Conservation (phyloP, 2,329 filamentous ascomycete species). For the Fusarium begoniae region DNA sequence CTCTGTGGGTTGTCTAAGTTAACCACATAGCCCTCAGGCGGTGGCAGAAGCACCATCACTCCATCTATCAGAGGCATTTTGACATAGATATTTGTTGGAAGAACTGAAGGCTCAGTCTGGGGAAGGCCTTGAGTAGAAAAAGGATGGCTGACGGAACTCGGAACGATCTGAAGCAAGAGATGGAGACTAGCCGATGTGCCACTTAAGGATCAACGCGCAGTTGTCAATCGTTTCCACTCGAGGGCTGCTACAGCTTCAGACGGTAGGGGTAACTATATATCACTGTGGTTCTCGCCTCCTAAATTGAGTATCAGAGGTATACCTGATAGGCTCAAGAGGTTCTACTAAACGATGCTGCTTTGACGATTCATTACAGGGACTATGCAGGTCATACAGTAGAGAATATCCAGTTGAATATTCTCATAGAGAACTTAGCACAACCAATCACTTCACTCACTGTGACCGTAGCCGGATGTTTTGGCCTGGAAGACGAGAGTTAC, state of each 20-base stretch:
- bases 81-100: neutral
- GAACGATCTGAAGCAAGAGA: neutral
- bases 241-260: neutral
- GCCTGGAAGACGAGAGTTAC: neutral
- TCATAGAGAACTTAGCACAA: neutral
- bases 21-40: constrained; percentile 47
- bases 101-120: neutral
- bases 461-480: neutral
- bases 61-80: constrained; percentile 33
- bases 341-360: neutral
- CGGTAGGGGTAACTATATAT: neutral
- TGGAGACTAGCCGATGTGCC: neutral
- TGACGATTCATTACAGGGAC: neutral
- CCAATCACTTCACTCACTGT: neutral
- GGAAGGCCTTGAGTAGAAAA: neutral
- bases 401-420: neutral
- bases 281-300: neutral
- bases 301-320: neutral
- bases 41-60: constrained; percentile 20
- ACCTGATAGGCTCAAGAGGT: neutral
- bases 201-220: neutral
- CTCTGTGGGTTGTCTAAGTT: constrained; percentile 47
- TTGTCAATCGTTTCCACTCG: neutral
- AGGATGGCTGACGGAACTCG: neutral
- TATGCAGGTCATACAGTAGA: neutral